Conservation (phyloP, 2,329 filamentous ascomycete genomes). For the Trichothecium roseum region DNA sequence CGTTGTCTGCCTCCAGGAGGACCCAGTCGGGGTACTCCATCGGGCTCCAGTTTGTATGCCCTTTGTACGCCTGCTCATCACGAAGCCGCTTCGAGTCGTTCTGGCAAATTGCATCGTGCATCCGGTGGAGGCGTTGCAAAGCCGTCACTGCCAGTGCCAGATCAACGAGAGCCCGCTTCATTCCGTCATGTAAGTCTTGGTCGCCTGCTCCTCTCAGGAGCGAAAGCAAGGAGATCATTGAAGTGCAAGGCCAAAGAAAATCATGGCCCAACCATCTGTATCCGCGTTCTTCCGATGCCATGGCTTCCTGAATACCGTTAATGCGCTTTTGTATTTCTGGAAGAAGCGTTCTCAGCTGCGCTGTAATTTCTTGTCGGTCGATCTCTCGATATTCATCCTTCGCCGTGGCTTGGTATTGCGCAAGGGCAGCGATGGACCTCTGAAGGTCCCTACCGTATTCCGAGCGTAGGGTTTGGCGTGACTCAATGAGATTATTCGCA, state of each 20-base stretch:
- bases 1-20: slow-evolving; percentile 54
- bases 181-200: slow-evolving; percentile 16
- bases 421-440: no score
- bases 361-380: neutral
- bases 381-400: no score
- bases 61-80: no score
- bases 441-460: no score
- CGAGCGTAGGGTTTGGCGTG: no score
- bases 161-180: slow-evolving; percentile 26
- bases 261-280: slow-evolving; percentile 34
- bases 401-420: no score
- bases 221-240: slow-evolving; percentile 30
- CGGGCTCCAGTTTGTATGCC: slow-evolving; percentile 48
- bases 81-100: no score
- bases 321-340: no score
- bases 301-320: no score
- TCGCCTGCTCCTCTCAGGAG: slow-evolving; percentile 25
- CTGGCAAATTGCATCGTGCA: slow-evolving; percentile 20
- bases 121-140: slow-evolving; percentile 32
- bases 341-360: no score
- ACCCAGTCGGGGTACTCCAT: slow-evolving; percentile 48
- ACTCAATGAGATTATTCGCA: no score
- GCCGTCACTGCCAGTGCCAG: slow-evolving; percentile 32
- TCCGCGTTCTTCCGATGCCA: neutral
- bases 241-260: slow-evolving; percentile 34